Evolutionary conservation across 805 yeast genomes (phyloP).

Genomic region (Yamadazyma ubonensis): DNA sequence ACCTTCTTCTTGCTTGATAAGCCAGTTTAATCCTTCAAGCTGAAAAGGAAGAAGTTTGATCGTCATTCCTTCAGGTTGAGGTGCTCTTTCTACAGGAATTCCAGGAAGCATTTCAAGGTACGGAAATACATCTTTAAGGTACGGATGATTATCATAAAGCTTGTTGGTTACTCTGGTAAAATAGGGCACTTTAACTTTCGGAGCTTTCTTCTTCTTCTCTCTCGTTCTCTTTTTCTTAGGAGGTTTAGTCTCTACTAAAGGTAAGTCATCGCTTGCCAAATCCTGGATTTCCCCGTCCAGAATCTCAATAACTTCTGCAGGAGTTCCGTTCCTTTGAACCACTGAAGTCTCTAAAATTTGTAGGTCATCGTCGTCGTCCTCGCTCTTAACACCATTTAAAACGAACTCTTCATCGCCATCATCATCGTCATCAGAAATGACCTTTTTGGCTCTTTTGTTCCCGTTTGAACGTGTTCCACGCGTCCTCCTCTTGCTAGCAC

Average conservation of each 20-base stretch:
- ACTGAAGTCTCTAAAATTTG: slow-evolving; percentile 3
- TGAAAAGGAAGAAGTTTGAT: slow-evolving; percentile 84
- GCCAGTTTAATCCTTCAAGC: slow-evolving; percentile 90
- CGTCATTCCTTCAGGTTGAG: slow-evolving; percentile 78
- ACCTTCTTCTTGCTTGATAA: slow-evolving; percentile 74
- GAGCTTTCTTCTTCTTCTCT: slow-evolving; percentile 25
- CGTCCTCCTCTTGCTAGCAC: slow-evolving; percentile 4
- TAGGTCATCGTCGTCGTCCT: slow-evolving; percentile 31
- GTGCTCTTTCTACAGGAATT: slow-evolving; percentile 54
- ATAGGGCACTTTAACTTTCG: slow-evolving; percentile 61
- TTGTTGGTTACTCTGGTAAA: slow-evolving; percentile 67
- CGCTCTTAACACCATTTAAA: slow-evolving; percentile 15
- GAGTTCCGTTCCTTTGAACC: neutral
- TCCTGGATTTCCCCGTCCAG: slow-evolving; percentile 5
- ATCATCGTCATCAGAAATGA: slow-evolving; percentile 14
- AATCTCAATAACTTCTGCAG: slow-evolving; percentile 6
- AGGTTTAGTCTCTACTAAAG: slow-evolving; percentile 21
- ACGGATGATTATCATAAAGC: slow-evolving; percentile 76
- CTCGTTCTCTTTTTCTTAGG: slow-evolving; percentile 11
- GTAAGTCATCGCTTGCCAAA: slow-evolving; percentile 18
- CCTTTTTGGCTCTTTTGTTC: slow-evolving; percentile 11
- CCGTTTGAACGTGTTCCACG: slow-evolving; percentile 16
- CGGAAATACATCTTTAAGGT: slow-evolving; percentile 69
- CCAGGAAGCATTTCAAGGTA: slow-evolving; percentile 49
- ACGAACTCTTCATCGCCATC: slow-evolving; percentile 25